phyloP scores from a whole-genome alignment of 495 filamentous ascomycete species.

The Penicillium riverlandense region DNA sequence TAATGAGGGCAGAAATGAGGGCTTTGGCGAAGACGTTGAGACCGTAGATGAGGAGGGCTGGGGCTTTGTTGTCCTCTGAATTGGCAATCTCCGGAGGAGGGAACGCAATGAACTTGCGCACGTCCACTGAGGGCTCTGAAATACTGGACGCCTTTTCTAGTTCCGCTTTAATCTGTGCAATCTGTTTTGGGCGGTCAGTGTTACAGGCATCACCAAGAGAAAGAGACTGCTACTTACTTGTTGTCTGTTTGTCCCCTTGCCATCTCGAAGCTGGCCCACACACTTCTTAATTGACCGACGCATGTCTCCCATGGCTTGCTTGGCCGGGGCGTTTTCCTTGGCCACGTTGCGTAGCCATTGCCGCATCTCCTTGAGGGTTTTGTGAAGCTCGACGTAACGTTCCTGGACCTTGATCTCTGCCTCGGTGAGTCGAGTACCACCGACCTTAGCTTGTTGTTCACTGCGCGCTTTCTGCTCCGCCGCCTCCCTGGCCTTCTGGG shows the following conservation, averaged over 20 bases:
- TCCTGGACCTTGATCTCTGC: constrained; percentile 41
- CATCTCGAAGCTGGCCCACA: constrained; percentile 66
- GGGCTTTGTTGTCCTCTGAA: constrained; percentile 44
- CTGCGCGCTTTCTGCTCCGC: constrained; percentile 23
- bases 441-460: constrained; percentile 21
- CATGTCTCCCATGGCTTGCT: constrained; percentile 64
- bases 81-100: constrained; percentile 47
- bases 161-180: constrained; percentile 36
- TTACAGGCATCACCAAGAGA: constrained; percentile 4
- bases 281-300: constrained; percentile 62
- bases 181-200: constrained; percentile 18
- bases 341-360: constrained; percentile 40
- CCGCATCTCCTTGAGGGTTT: constrained; percentile 65
- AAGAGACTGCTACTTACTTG: constrained; percentile 26
- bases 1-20: constrained; percentile 65
- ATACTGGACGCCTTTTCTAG: constrained; percentile 40
- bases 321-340: constrained; percentile 49
- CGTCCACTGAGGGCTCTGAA: constrained; percentile 52
- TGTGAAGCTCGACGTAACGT: constrained; percentile 63
- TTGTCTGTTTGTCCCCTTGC: constrained; percentile 52
- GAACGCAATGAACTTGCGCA: constrained; percentile 57
- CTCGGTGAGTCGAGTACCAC: constrained; percentile 15
- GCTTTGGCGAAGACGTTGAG: constrained; percentile 78
- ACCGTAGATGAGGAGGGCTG: constrained; percentile 71
- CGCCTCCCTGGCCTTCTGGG: constrained; percentile 27